Conservation (phyloP, 257 asterid species). For the Nicotiana noctiflora region DNA sequence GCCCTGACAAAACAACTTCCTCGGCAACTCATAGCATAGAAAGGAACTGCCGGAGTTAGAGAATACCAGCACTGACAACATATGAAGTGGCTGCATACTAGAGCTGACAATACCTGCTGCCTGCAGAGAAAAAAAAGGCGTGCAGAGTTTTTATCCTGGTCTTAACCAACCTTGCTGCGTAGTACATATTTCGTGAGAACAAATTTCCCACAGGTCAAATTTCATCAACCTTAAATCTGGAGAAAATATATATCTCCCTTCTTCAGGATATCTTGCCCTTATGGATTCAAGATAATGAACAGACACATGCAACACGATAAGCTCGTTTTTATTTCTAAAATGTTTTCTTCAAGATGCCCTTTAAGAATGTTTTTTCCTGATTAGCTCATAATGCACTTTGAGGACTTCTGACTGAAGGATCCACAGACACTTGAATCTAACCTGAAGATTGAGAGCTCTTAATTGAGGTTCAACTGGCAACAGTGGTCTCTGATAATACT, state of each 20-base stretch:
- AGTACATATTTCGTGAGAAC: neutral
- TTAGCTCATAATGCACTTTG: neutral
- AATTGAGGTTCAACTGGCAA: slow-evolving; percentile 55
- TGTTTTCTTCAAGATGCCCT: neutral
- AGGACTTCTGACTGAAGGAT: neutral
- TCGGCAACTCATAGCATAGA: neutral
- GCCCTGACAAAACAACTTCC: neutral
- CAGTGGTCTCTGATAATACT: slow-evolving; percentile 48
- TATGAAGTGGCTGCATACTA: slow-evolving; percentile 76
- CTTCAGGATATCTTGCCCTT: neutral
- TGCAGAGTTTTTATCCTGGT: neutral
- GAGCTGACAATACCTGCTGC: slow-evolving; percentile 65
- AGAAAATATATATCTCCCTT: neutral
- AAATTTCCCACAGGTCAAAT: neutral
- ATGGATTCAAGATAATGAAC: neutral
- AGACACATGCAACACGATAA: neutral
- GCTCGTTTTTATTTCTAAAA: neutral
- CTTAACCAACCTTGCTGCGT: neutral
- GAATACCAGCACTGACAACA: slow-evolving; percentile 51
- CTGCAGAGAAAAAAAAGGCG: slow-evolving; percentile 26
- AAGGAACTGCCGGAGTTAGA: neutral
- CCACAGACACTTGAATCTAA: slow-evolving; percentile 14
- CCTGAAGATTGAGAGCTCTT: slow-evolving; percentile 82
- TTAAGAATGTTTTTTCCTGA: neutral
- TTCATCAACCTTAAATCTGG: neutral